Base-by-base conservation (phyloP, 129 eudicot genomes). In the Centella asiatica region DNA sequence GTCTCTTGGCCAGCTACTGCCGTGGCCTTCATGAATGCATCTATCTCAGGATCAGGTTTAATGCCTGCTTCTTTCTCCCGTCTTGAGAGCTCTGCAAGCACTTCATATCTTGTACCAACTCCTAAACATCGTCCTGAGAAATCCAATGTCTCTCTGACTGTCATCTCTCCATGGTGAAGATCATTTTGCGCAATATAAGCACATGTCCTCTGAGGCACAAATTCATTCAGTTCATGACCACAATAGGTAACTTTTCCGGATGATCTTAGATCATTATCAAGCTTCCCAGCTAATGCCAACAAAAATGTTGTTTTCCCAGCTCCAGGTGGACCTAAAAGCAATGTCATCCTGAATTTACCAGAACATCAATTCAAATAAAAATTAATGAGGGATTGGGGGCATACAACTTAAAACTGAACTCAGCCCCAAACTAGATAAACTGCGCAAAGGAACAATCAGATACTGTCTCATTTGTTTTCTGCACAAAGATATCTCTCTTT, bases 21-120 rank as follows among this genome's bases (percentile, higher is more conserved):
- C 23, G 81, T 80, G 22, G 90, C 90, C 72, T 83, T 83, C 83
- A 77, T 79, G 68, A 76, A 83, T 28, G 90, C 79, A 58, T 83
- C 90, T 1, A 83, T 68, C 63, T 80, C 84, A 34, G 81, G 82
- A 48, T 82, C 82, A 18, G 88, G 88, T 59, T 72, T 78, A 48
- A 78, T 78, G 26, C 69, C 73, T 49, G 69, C 73, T 18, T 75
- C 64, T 73, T 78, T 82, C 44, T 82, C 88, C 52, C 84, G 64
- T 33, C 80, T 70, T 11, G 79, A 65, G 40, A 82, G 55, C 44
- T 82, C 88, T 18, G 79, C 70, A 45, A 82, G 69, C 34, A 83
- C 83, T 49, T 83, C 77, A 76, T 75, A 36, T 66, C 83, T 79
- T 6, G 90, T 83, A 25, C 89, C 85, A 10, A 83, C 82, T 24